These are phyloP conservation scores for Tetrahymena malaccensis DNA, from an alignment of 73 alveolate genomes.

Conservation along the genomic window DNA sequence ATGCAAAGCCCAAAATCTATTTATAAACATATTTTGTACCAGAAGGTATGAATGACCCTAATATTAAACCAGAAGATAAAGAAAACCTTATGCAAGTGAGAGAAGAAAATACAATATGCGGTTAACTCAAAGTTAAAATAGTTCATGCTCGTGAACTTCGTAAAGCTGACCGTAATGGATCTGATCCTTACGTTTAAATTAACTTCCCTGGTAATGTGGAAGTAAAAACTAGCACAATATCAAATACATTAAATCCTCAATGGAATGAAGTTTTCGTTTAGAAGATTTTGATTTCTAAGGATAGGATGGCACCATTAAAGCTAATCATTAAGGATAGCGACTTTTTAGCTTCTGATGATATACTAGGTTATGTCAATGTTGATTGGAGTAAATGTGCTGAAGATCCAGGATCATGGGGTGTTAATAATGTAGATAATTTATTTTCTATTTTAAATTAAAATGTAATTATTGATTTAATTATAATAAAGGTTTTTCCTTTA, in stretches of 20 bases:
- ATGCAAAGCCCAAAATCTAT: background rate
- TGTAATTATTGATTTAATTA: background rate
- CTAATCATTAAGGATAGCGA: slow-evolving; percentile 16
- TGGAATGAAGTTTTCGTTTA: slow-evolving; percentile 1
- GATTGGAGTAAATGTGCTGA: slow-evolving; percentile 8
- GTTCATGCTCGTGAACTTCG: slow-evolving; percentile 30
- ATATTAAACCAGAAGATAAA: slow-evolving; percentile 21
- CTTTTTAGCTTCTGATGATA: background rate
- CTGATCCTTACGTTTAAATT: slow-evolving; percentile 25
- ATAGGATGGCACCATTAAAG: slow-evolving; percentile 8
- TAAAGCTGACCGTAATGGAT: background rate
- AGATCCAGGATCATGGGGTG: slow-evolving; percentile 34
- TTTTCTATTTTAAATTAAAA: background rate
- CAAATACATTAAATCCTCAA: slow-evolving; percentile 11
- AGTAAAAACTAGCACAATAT: slow-evolving; percentile 13
- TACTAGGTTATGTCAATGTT: slow-evolving; percentile 12
- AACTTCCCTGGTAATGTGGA: slow-evolving; percentile 21
- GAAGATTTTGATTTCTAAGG: background rate
- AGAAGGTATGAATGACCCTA: slow-evolving; percentile 28
- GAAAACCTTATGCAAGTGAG: background rate
- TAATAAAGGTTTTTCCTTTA: background rate
- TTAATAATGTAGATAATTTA: slow-evolving; percentile 14
- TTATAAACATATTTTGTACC: slow-evolving; percentile 26
- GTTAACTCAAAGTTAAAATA: background rate
- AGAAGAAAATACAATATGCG: slow-evolving; percentile 15